Evolutionary conservation across 2,329 filamentous ascomycete species (phyloP), one percentile per base, ranked within the genome.

Genomic region (Pseudocercospora eumusae): DNA sequence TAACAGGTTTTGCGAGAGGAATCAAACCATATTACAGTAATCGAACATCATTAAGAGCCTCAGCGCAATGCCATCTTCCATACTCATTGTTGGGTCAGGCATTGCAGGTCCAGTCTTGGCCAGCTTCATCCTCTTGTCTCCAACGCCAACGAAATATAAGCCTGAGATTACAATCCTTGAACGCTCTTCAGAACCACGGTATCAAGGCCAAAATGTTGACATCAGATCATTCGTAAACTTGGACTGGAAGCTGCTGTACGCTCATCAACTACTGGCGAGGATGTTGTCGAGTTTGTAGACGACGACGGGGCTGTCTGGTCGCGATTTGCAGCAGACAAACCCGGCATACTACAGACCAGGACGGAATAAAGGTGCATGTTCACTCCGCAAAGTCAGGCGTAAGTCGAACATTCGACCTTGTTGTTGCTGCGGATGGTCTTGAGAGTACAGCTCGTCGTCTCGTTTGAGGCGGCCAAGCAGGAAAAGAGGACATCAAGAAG

Each of bases 351-450:
- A 27, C 73, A 4, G 59, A 68, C 21, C 68, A 75, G 57, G 61
- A 70, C n/a, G 67, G 58, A 9, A 57, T 68, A 0, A 60, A 66
- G 15, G 70, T 73, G 1, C 47, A 68, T 1, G 72, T 74, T 2
- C 44, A 47, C 11, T 68, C 75, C 57, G 68, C 68, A 10, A 73
- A 71, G 9, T 68, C 65, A 33, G 63, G 65, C 2, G 42, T 66
- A 21, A 49, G 23, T 18, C 40, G 65, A 23, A 61, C 21, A 0
- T 72, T 65, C 27, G 55, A 45, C 1, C 57, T 75, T 0, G 70
- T 75, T 1, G 68, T 76, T 5, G 74, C 70, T 9, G 73, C 73
- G 1, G 74, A 75, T 56, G 73, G 73, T 2, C 59, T 75, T 9
- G 67, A 69, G 49, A 72, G 69, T 55, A 55, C 58, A 1, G 75